Percentiles rank a stretch among this genome's conserved stretches.
Evolutionary conservation across 139 green algal species (phyloP).

Genomic region (Chlorella ohadii): DNA sequence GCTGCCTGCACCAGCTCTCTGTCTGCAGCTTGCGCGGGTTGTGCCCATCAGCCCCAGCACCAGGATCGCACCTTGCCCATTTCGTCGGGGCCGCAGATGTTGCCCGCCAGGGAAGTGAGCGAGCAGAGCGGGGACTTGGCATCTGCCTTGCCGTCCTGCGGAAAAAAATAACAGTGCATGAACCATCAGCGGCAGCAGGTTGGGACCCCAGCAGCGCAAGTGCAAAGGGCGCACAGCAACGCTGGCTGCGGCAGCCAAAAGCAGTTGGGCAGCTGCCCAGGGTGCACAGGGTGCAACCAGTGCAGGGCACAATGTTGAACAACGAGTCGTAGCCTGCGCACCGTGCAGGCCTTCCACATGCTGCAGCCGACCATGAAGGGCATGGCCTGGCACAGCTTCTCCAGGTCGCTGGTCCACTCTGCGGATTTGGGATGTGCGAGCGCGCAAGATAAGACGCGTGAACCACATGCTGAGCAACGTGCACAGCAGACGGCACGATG

Average conservation of each 20-base stretch:
- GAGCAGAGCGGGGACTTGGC: conserved; percentile 3
- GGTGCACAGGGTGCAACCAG: too few species aligned
- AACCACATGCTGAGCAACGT: too few species aligned
- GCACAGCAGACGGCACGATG: not conserved
- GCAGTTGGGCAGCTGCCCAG: too few species aligned
- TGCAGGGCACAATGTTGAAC: too few species aligned
- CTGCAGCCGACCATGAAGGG: conserved; percentile 47
- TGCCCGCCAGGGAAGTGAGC: conserved; percentile 10
- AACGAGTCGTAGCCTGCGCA: not conserved
- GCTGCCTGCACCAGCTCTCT: too few species aligned
- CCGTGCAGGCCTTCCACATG: conserved; percentile 38
- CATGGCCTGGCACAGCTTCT: conserved; percentile 38
- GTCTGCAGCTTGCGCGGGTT: too few species aligned
- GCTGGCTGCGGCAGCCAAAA: not conserved
- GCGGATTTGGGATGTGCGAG: not conserved
- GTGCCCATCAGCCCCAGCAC: too few species aligned
- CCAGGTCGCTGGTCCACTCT: conserved; percentile 19
- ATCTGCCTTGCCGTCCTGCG: conserved; percentile 6
- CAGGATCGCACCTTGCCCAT: conserved; percentile 13
- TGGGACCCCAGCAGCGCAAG: too few species aligned
- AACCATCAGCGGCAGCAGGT: not conserved
- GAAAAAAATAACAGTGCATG: too few species aligned
- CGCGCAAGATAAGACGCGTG: too few species aligned
- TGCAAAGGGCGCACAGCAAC: too few species aligned
- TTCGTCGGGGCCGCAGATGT: conserved; percentile 32